phyloP scores from a whole-genome alignment of 768 basidiomycete species.

The Chalciporus piperatus region DNA sequence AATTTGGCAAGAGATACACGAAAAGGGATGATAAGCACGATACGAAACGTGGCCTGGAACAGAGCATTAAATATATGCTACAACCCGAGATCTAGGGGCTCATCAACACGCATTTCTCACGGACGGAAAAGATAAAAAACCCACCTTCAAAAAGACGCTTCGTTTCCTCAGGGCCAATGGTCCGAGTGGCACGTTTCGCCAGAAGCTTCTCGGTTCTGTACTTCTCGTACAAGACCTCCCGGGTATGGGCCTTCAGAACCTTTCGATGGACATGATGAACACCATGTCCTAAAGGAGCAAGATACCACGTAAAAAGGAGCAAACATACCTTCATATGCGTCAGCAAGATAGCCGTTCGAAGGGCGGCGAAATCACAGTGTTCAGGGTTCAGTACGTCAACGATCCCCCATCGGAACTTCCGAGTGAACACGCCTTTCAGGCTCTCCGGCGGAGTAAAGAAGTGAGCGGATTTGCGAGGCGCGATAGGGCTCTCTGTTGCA shows the following conservation, averaged over 20 bases:
- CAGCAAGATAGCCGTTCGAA: slow-evolving; percentile 80
- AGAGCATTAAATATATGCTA: slow-evolving; percentile 30
- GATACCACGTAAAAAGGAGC: slow-evolving; percentile 18
- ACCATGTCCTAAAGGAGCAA: slow-evolving; percentile 9
- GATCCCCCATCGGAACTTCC: slow-evolving; percentile 86
- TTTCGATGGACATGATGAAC: slow-evolving; percentile 6
- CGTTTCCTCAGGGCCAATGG: slow-evolving; percentile 73
- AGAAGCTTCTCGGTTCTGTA: slow-evolving; percentile 90
- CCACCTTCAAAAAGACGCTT: slow-evolving; percentile 71
- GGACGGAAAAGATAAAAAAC: slow-evolving; percentile 21
- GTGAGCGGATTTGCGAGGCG: slow-evolving; percentile 34
- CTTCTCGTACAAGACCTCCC: slow-evolving; percentile 90
- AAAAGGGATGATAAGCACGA: slow-evolving; percentile 23
- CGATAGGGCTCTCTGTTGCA: slow-evolving; percentile 33
- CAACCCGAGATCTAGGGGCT: slow-evolving; percentile 44
- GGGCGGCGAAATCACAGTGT: slow-evolving; percentile 84
- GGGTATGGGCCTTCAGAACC: slow-evolving; percentile 80
- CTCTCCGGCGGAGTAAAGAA: slow-evolving; percentile 60
- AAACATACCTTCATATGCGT: slow-evolving; percentile 77
- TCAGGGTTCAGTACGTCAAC: slow-evolving; percentile 82
- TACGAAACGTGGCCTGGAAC: slow-evolving; percentile 13
- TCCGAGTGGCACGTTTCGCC: slow-evolving; percentile 76
- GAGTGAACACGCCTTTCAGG: slow-evolving; percentile 69
- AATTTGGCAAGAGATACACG: slow-evolving; percentile 9
- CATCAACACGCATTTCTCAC: slow-evolving; percentile 24